phyloP scores from a whole-genome alignment of 352 stramenopile species.

The Phytophthora ramorum region DNA sequence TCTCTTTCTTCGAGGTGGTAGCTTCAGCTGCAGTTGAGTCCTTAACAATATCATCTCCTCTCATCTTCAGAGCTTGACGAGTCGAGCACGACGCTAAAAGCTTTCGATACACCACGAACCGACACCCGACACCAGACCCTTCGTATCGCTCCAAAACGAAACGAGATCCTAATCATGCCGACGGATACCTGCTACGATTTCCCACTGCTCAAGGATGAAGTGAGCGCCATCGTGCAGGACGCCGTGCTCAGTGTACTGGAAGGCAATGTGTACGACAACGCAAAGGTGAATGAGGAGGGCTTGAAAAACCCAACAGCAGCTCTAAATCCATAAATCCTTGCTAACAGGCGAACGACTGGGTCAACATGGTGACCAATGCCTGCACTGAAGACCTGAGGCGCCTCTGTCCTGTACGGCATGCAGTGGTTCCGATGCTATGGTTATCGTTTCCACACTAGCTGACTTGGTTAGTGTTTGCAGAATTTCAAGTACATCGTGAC shows the following conservation, averaged over 20 bases:
- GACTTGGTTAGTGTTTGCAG: constrained; percentile 31
- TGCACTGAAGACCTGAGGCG: constrained; percentile 74
- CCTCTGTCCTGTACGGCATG: constrained; percentile 55
- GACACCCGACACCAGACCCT: constrained; percentile 21
- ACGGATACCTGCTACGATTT: constrained; percentile 70
- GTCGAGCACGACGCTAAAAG: constrained; percentile 14
- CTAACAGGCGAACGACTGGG: constrained; percentile 69
- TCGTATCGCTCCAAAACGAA: background rate
- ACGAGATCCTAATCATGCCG: constrained; percentile 29
- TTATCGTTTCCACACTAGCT: background rate
- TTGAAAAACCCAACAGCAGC: background rate
- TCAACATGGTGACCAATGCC: constrained; percentile 68
- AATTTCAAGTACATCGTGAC: constrained; percentile 90
- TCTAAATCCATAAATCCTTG: background rate
- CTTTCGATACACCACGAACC: constrained; percentile 10
- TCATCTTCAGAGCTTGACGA: constrained; percentile 13
- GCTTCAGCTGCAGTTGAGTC: constrained; percentile 2
- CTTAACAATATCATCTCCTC: constrained; percentile 2
- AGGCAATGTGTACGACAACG: constrained; percentile 81
- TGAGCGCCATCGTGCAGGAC: constrained; percentile 77
- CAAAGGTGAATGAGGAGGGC: constrained; percentile 45
- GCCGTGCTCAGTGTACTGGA: constrained; percentile 76
- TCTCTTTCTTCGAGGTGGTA: constrained; percentile 10
- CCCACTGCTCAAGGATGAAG: constrained; percentile 73
- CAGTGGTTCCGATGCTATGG: background rate